These are phyloP conservation scores for Claviceps purpurea DNA, from an alignment of 2,329 filamentous ascomycete genomes.

Conservation along the genomic window DNA sequence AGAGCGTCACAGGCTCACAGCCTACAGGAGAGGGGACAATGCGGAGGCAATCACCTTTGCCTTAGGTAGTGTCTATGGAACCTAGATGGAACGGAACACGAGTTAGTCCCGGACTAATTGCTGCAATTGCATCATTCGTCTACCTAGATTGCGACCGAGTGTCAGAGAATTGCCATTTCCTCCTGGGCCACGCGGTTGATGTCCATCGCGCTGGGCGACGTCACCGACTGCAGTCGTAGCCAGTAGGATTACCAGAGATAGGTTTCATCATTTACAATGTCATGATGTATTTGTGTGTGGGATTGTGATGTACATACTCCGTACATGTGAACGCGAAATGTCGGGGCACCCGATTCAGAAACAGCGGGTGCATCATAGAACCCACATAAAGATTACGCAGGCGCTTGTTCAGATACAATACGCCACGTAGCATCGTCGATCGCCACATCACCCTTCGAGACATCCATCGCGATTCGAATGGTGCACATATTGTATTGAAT, in stretches of 20 bases:
- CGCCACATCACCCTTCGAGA: neutral
- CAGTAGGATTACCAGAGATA: slow-evolving; percentile 31
- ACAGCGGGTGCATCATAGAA: neutral
- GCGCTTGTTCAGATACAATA: neutral
- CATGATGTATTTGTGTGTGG: neutral
- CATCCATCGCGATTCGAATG: neutral
- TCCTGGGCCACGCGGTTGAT: slow-evolving; percentile 17
- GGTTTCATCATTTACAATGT: slow-evolving; percentile 20
- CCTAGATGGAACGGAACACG: neutral
- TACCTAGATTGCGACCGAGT: neutral
- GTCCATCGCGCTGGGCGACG: slow-evolving; percentile 12
- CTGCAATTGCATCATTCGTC: neutral
- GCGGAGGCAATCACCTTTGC: neutral
- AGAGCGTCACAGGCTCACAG: neutral
- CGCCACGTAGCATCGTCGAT: neutral
- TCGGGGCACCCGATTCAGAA: neutral
- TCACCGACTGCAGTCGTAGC: slow-evolving; percentile 13
- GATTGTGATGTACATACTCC: no score
- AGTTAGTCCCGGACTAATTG: neutral
- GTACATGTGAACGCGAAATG: neutral
- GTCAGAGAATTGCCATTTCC: slow-evolving; percentile 12
- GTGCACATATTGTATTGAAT: neutral
- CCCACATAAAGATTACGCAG: neutral
- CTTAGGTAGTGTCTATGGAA: neutral
- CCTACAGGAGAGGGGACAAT: neutral